These are phyloP conservation scores for Solanum virginianum DNA, from an alignment of 257 asterid genomes.

Conservation along the genomic window DNA sequence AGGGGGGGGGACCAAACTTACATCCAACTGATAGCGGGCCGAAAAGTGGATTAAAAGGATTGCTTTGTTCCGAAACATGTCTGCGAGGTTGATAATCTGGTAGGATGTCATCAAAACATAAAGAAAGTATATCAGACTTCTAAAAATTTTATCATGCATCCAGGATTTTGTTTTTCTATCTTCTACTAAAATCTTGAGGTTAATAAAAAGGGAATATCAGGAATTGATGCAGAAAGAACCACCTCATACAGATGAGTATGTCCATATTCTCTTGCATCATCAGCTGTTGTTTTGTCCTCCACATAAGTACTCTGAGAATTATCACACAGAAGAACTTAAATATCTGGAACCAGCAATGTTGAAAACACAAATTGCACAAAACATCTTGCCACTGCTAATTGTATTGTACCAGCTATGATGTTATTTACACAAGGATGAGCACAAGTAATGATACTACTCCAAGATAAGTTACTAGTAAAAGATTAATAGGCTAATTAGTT, in stretches of 20 bases:
- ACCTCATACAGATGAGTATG: conserved; percentile 97
- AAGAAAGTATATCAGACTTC: neutral
- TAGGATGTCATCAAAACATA: neutral
- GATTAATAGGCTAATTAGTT: neutral
- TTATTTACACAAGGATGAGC: neutral
- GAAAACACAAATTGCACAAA: neutral
- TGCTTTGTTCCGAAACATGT: conserved; percentile 73
- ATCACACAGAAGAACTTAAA: neutral
- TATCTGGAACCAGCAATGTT: neutral
- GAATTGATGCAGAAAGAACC: neutral
- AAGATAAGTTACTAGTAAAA: neutral
- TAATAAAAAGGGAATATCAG: neutral
- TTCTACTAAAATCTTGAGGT: neutral
- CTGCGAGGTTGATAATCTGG: conserved; percentile 55
- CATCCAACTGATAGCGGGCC: conserved; percentile 85
- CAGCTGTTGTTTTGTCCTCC: conserved; percentile 41
- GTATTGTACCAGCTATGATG: neutral
- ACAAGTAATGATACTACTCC: neutral
- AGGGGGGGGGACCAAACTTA: conserved; percentile 17
- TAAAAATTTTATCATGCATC: neutral
- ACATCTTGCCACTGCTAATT: neutral
- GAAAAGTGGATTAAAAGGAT: conserved; percentile 93
- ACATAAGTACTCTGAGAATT: conserved; percentile 72
- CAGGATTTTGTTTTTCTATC: neutral
- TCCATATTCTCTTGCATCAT: conserved; percentile 74